A percentile compares a stretch with the other conserved stretches of the same genome.
Conservation (phyloP, 1,284 basidiomycete genomes). For the Flammula alnicola region DNA sequence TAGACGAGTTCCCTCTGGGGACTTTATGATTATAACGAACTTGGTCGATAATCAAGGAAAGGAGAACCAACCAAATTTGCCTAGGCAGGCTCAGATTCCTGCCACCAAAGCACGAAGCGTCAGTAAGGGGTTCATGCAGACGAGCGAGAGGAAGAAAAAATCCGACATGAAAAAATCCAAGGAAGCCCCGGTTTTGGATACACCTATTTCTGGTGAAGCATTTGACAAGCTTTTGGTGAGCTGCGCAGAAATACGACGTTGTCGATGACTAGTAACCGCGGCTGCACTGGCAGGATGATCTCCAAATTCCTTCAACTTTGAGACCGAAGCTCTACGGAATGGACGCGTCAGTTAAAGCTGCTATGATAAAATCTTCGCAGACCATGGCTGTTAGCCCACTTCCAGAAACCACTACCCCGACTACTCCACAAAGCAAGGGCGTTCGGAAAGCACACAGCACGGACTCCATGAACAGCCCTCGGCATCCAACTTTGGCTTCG, state of each 20-base stretch:
- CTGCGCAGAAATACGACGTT: constrained; percentile 5
- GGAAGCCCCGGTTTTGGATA: constrained; percentile 43
- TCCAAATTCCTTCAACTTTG: constrained; percentile 80
- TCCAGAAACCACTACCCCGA: constrained; percentile 35
- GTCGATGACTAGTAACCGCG: constrained; percentile 9
- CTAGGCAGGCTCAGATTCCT: constrained; percentile 31
- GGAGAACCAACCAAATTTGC: constrained; percentile 59
- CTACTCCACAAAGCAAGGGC: constrained; percentile 39
- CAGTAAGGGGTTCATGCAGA: constrained; percentile 34
- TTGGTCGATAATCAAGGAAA: constrained; percentile 55
- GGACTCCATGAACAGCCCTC: constrained; percentile 65
- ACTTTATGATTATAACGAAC: constrained; percentile 73
- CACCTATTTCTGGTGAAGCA: constrained; percentile 47
- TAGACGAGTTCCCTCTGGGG: constrained; percentile 62
- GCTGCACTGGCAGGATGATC: constrained; percentile 75
- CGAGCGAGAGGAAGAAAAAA: constrained; percentile 47
- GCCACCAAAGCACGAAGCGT: constrained; percentile 22
- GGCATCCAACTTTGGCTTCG: constrained; percentile 35
- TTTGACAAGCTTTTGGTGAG: constrained; percentile 77
- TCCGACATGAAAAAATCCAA: constrained; percentile 43
- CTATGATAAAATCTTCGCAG: constrained; percentile 88
- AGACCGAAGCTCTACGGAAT: constrained; percentile 79
- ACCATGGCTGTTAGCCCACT: constrained; percentile 56
- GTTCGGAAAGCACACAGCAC: constrained; percentile 73
- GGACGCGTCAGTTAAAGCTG: constrained; percentile 83